Percentiles rank a stretch among this genome's conserved stretches.
These are phyloP conservation scores for Salisapilia sapeloensis DNA, from an alignment of 352 stramenopile genomes.

Conservation along the genomic window DNA sequence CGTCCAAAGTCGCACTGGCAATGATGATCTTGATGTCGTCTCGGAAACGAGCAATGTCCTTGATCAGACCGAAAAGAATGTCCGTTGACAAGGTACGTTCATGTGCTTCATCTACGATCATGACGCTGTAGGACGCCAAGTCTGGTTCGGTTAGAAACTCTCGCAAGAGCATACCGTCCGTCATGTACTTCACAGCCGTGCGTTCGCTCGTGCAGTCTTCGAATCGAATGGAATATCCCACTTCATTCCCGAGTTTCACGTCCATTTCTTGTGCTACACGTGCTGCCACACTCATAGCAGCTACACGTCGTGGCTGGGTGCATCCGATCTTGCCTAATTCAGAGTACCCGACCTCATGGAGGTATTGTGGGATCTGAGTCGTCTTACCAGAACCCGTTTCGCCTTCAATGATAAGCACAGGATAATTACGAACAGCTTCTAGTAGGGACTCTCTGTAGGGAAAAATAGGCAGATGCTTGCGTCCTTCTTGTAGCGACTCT, in stretches of 20 bases:
- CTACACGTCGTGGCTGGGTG: conserved; percentile 92
- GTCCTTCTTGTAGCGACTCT: conserved; percentile 89
- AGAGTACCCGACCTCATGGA: conserved; percentile 94
- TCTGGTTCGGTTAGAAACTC: conserved; percentile 97
- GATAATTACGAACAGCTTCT: conserved; percentile 91
- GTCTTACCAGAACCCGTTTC: conserved; percentile 96
- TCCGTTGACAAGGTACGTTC: conserved; percentile 97
- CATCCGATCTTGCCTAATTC: conserved; percentile 93
- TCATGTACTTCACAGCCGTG: conserved; percentile 99
- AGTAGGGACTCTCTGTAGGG: conserved; percentile 97
- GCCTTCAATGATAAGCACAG: conserved; percentile 73
- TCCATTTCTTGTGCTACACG: conserved; percentile 98
- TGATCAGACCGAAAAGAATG: conserved; percentile 98
- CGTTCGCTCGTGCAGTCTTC: conserved; percentile 97
- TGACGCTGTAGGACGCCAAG: conserved; percentile 92
- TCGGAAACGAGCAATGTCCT: conserved; percentile 93
- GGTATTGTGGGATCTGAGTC: conserved; percentile 98
- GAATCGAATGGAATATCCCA: conserved; percentile 98
- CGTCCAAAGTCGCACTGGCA: conserved; percentile 92
- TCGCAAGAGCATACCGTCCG: conserved; percentile 97
- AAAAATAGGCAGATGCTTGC: conserved; percentile 95
- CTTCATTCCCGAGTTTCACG: conserved; percentile 92
- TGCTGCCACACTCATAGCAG: conserved; percentile 98
- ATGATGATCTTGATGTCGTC: conserved; percentile 98
- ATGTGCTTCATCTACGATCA: conserved; percentile 99